These are phyloP conservation scores for Ophiognomonia clavigignenti-juglandacearum DNA, from an alignment of 2,329 filamentous ascomycete genomes.

Conservation along the genomic window DNA sequence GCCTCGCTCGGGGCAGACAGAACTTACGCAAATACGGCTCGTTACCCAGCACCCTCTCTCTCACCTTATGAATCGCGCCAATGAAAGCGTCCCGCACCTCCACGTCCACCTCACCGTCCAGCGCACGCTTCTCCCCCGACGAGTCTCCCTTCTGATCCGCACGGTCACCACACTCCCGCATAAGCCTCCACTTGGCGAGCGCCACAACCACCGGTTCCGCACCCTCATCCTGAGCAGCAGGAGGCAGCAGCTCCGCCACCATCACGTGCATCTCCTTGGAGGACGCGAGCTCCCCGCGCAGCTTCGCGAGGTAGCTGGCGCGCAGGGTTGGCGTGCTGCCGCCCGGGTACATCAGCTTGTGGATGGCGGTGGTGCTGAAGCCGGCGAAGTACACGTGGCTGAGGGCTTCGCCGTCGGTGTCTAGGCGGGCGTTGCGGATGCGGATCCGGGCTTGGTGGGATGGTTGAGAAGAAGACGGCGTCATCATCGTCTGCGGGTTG, in stretches of 20 bases:
- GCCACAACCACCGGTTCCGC: background rate
- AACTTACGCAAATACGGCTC: background rate
- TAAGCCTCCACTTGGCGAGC: background rate
- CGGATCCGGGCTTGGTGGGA: background rate
- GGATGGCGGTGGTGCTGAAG: background rate
- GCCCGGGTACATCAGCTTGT: background rate
- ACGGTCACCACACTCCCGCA: background rate
- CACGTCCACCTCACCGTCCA: background rate
- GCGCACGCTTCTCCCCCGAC: background rate
- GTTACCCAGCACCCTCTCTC: background rate
- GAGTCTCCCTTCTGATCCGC: background rate
- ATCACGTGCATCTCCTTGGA: background rate
- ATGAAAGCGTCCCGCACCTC: background rate
- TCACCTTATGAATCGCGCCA: background rate
- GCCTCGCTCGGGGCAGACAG: too few species aligned
- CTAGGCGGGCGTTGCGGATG: background rate
- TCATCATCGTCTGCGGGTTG: too few species aligned
- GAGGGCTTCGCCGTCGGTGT: background rate
- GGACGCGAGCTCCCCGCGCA: background rate
- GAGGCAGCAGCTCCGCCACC: background rate
- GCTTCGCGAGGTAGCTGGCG: background rate
- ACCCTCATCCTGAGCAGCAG: too few species aligned
- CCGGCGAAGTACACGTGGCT: background rate
- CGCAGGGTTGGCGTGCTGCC: background rate
- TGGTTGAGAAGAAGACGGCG: too few species aligned